Evolutionary conservation across 2,329 filamentous ascomycete genomes (phyloP).

Genomic region (Stachybotrys echinatus): DNA sequence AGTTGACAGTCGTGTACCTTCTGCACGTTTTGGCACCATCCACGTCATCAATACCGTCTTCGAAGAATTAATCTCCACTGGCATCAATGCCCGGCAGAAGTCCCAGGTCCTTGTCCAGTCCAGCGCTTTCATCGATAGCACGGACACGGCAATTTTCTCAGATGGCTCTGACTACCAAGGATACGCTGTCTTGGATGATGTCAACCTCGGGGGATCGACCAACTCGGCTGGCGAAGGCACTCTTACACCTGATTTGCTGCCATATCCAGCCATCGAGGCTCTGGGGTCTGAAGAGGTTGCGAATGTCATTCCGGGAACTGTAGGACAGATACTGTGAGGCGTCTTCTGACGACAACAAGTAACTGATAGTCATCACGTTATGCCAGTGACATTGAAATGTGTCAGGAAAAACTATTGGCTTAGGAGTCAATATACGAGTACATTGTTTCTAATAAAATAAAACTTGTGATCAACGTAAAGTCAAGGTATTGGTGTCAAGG

Average conservation of each 20-base stretch:
- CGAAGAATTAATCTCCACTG: neutral
- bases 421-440: too few relatives aligned
- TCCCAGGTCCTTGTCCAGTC: neutral
- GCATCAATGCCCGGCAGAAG: neutral
- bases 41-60: neutral
- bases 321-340: neutral
- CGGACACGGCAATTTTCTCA: neutral
- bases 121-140: neutral
- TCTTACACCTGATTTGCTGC: neutral
- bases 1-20: neutral
- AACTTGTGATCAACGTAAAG: too few relatives aligned
- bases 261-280: neutral
- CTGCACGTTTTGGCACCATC: neutral
- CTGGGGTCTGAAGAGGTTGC: neutral
- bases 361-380: too few relatives aligned
- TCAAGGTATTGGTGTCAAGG: too few relatives aligned
- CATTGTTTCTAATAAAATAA: too few relatives aligned
- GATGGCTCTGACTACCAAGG: neutral
- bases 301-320: neutral
- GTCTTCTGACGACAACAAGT: neutral
- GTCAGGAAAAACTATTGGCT: too few relatives aligned
- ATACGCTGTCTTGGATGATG: neutral
- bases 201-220: neutral
- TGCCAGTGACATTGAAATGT: too few relatives aligned
- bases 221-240: neutral